Conservation (phyloP, 257 asterid genomes). For the Scutellaria barbata region DNA sequence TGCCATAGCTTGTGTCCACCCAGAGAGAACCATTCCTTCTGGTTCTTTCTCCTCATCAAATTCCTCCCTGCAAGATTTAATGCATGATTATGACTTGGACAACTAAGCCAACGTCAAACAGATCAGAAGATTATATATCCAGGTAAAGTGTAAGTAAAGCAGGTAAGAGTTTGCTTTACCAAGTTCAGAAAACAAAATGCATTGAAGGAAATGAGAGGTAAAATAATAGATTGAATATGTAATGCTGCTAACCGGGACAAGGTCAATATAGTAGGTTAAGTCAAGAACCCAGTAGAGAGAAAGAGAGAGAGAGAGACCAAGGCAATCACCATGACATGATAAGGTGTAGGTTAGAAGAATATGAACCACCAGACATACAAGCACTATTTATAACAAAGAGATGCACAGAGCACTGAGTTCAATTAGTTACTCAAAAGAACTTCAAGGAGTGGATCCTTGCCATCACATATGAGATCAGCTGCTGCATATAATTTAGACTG, state of each 20-base stretch:
- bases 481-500: neutral
- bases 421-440: neutral
- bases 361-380: neutral
- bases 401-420: neutral
- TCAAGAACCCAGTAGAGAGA: too few relatives aligned
- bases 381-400: neutral
- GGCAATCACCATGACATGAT: neutral
- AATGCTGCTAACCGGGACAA: neutral
- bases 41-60: constrained; percentile 97
- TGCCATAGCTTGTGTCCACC: constrained; percentile 72
- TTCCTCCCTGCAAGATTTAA: constrained; percentile 64
- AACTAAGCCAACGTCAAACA: neutral
- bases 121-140: neutral
- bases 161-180: neutral
- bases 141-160: neutral
- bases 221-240: neutral
- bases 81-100: neutral
- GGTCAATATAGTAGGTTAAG: neutral
- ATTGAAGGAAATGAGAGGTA: neutral
- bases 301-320: too few relatives aligned
- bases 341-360: neutral
- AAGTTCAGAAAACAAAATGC: neutral
- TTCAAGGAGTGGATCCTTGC: neutral
- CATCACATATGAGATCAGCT: neutral
- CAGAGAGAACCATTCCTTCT: constrained; percentile 82